Evolutionary conservation across 495 filamentous ascomycete species (phyloP).

Genomic region (Usnea hakonensis): DNA sequence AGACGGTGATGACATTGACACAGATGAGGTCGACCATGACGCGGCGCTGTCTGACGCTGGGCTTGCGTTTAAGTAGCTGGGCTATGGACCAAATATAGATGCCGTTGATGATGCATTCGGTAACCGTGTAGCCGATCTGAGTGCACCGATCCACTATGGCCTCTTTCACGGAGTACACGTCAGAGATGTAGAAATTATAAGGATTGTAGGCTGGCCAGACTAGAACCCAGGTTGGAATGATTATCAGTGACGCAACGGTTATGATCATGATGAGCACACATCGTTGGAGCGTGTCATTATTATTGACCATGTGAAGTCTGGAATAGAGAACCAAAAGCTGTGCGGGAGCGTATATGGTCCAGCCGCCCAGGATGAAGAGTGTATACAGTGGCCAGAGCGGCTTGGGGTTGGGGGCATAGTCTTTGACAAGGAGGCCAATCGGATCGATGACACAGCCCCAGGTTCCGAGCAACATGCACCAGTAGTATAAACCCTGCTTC

Average conservation of each 20-base stretch:
- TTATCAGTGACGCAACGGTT: slow-evolving; percentile 24
- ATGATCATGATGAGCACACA: slow-evolving; percentile 33
- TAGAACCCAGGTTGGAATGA: slow-evolving; percentile 41
- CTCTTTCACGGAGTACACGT: slow-evolving; percentile 26
- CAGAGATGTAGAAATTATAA: slow-evolving; percentile 17
- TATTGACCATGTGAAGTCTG: slow-evolving; percentile 34
- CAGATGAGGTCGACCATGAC: slow-evolving; percentile 40
- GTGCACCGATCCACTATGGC: slow-evolving; percentile 31
- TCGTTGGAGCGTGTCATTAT: slow-evolving; percentile 17
- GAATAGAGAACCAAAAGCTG: slow-evolving; percentile 37
- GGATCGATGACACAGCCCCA: slow-evolving; percentile 27
- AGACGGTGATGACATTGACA: slow-evolving; percentile 36
- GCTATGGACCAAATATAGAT: slow-evolving; percentile 41
- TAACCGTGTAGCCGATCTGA: slow-evolving; percentile 35
- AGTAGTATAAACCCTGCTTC: slow-evolving; percentile 39
- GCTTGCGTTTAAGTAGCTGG: slow-evolving; percentile 26
- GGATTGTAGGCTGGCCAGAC: slow-evolving; percentile 43
- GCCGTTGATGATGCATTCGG: slow-evolving; percentile 42
- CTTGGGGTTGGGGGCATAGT: slow-evolving; percentile 26
- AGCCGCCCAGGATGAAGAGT: slow-evolving; percentile 28
- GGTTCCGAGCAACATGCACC: slow-evolving; percentile 33
- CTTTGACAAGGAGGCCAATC: slow-evolving; percentile 28
- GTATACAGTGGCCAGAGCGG: slow-evolving; percentile 29
- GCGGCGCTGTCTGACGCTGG: slow-evolving; percentile 21
- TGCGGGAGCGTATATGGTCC: slow-evolving; percentile 38